Evolutionary conservation across 139 green algal genomes (phyloP), one percentile per base, ranked within the genome.

Genomic region (Micractinium conductrix): DNA sequence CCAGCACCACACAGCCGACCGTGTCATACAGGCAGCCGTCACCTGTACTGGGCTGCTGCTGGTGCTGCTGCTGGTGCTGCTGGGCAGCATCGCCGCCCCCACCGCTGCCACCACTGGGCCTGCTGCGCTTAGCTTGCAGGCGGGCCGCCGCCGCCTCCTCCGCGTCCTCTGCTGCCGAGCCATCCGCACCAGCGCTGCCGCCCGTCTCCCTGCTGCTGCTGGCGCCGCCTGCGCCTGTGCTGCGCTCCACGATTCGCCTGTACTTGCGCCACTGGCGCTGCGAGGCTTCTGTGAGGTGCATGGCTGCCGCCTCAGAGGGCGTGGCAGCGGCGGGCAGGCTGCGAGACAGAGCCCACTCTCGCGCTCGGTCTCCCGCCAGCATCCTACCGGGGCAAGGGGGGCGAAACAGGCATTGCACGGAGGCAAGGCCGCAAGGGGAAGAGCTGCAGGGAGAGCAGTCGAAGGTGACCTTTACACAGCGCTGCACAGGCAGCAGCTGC

Each of bases 1-100:
- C 91, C 4, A 96, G 88, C 16, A 91, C 88, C 33, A 97, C 62
- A 4, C 86, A 90, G 1, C 94, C 94, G 0, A 97, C 94, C 21
- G 94, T 97, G 85, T 97, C 94, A 21, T 86, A 84, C 19, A 93
- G 33, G 4, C 62, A n/a, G 19, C 17, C 62, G 22, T 26, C 58
- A n/a, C 30, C 19, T 30, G 74, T 63, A 4, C 17, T 53, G 12
- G 30, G 19, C 42, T 73, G 44, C 43, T 73, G 60, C n/a, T 75
- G 58, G 67, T 79, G 45, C 44, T 38, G 33, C 76, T 74, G 78
- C 63, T 79, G 43, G 50, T 79, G 63, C 6, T 78, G 45, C 14
- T 42, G 24, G 43, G 33, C 74, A 43, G n/a, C n/a, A n/a, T n/a
- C 65, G 67, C 74, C 48, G 50, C 74, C 24, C 33, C 48, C 30